Conservation (phyloP, 2,329 filamentous ascomycete species). For the Claviceps africana region DNA sequence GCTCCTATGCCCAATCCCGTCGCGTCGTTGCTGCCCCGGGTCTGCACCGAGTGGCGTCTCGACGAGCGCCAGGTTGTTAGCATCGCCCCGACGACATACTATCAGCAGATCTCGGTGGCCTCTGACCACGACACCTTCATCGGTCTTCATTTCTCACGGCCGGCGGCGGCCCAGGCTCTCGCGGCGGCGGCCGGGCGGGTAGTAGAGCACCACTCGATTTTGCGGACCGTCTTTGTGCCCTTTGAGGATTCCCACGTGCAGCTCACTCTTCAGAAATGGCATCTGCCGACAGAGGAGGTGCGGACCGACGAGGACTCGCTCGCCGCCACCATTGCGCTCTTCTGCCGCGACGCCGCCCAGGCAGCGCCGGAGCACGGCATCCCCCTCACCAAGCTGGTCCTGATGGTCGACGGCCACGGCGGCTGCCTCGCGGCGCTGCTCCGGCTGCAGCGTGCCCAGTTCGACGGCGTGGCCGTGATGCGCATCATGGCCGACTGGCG, state of each 20-base stretch:
- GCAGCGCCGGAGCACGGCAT: background rate
- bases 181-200: background rate
- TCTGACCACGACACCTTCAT: background rate
- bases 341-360: background rate
- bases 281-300: background rate
- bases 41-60: background rate
- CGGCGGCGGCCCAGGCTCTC: background rate
- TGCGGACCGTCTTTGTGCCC: background rate
- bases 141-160: background rate
- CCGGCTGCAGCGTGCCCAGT: background rate
- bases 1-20: background rate
- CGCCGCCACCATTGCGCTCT: background rate
- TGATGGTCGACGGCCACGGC: background rate
- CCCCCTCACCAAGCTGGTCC: background rate
- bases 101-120: background rate
- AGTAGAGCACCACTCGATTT: background rate
- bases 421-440: background rate
- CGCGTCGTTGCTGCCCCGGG: background rate
- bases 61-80: background rate
- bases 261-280: background rate
- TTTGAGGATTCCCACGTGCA: background rate
- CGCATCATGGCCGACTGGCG: background rate
- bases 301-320: background rate
- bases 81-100: background rate
- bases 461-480: background rate